These are phyloP conservation scores for Nicotiana otophora DNA, from an alignment of 257 asterid species.

Conservation along the genomic window DNA sequence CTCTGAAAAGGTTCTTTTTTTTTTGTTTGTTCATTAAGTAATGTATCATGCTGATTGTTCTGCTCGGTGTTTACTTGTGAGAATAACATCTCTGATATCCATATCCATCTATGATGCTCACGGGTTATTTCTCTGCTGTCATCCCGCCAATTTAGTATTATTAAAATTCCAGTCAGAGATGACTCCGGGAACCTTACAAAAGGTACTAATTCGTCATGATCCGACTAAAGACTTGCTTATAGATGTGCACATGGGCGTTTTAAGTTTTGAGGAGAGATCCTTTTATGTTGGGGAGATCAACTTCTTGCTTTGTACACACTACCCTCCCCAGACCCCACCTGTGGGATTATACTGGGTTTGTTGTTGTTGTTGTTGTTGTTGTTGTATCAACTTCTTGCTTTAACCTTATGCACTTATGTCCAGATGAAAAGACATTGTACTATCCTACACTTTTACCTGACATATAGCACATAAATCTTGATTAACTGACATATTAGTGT, in stretches of 20 bases:
- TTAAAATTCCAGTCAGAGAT: conserved; percentile 66
- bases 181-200: conserved; percentile 39
- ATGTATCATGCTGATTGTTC: background rate
- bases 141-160: conserved; percentile 43
- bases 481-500: too few species aligned
- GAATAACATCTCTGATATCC: background rate
- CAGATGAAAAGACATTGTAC: too few species aligned
- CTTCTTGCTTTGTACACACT: too few species aligned
- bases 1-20: conserved; percentile 49
- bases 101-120: background rate
- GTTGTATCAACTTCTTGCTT: too few species aligned
- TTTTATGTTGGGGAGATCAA: too few species aligned
- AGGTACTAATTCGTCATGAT: conserved; percentile 34
- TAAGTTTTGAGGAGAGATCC: background rate
- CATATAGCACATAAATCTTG: too few species aligned
- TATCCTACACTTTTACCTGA: too few species aligned
- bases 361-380: too few species aligned
- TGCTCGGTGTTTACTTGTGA: background rate
- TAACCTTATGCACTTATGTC: too few species aligned
- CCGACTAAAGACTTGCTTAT: background rate
- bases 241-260: background rate
- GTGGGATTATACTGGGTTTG: too few species aligned
- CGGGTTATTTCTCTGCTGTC: conserved; percentile 70
- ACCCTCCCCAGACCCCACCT: too few species aligned
- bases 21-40: background rate